Evolutionary conservation across 1,284 basidiomycete species (phyloP).

Genomic region (Tremellales sp.): DNA sequence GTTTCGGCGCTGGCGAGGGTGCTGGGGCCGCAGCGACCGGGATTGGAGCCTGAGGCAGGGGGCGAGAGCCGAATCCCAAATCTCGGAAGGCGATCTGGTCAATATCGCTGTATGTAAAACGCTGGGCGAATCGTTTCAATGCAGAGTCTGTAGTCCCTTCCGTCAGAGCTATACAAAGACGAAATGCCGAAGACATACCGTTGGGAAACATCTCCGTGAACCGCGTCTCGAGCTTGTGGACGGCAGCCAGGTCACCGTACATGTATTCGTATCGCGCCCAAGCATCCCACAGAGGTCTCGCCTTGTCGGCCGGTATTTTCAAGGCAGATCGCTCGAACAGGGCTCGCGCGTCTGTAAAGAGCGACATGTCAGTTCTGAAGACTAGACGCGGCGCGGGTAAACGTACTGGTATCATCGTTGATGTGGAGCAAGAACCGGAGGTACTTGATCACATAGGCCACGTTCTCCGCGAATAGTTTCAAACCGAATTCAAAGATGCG

Average conservation of each 20-base stretch:
- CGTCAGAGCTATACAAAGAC: constrained; percentile 1
- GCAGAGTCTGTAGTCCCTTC: constrained; percentile 65
- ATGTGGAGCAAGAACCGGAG: constrained; percentile 88
- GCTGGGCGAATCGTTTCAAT: constrained; percentile 85
- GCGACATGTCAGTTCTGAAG: background rate
- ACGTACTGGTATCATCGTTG: constrained; percentile 91
- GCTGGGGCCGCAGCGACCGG: constrained; percentile 13
- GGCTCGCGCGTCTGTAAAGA: constrained; percentile 76
- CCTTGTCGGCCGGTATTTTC: constrained; percentile 70
- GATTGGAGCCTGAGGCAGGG: constrained; percentile 7
- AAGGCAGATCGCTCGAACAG: constrained; percentile 77
- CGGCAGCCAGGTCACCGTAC: constrained; percentile 85
- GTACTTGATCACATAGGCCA: constrained; percentile 82
- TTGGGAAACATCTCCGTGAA: constrained; percentile 82
- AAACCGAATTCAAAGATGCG: constrained; percentile 94
- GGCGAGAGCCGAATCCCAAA: constrained; percentile 65
- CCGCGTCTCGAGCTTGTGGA: constrained; percentile 82
- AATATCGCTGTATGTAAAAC: constrained; percentile 79
- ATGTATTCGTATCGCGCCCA: constrained; percentile 96
- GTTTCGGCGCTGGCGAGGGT: constrained; percentile 8
- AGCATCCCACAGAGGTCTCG: constrained; percentile 85
- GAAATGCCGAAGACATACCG: constrained; percentile 52
- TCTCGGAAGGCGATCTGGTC: constrained; percentile 87
- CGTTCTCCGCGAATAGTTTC: constrained; percentile 76
- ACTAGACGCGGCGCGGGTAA: background rate